A percentile compares a stretch with the other conserved stretches of the same genome.
Evolutionary conservation across 2,329 filamentous ascomycete species (phyloP).

Genomic region (Penicillium sp.): DNA sequence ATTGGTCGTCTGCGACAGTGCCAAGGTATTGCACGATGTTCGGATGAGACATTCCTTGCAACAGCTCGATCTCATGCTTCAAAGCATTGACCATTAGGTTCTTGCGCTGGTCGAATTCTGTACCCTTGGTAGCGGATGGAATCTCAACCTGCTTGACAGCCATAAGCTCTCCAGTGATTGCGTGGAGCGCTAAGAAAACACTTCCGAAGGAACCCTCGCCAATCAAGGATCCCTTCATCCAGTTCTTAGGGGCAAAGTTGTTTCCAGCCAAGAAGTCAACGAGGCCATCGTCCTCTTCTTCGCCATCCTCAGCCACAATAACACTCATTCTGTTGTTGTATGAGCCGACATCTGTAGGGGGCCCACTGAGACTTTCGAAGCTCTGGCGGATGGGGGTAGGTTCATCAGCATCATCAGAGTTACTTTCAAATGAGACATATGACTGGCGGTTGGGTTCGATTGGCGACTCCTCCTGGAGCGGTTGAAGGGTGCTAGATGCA

Average conservation of each 20-base stretch:
- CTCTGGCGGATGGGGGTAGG: constrained; percentile 75
- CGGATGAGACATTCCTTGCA: constrained; percentile 90
- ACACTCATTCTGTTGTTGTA: constrained; percentile 81
- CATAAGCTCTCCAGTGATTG: constrained; percentile 94
- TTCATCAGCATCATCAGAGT: constrained; percentile 73
- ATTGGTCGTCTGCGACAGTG: constrained; percentile 84
- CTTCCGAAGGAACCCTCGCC: constrained; percentile 96
- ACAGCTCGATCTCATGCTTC: constrained; percentile 91
- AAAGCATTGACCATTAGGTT: constrained; percentile 97
- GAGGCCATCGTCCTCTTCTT: constrained; percentile 68
- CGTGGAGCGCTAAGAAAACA: constrained; percentile 92
- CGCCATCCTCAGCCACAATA: constrained; percentile 84
- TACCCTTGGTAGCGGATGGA: constrained; percentile 75
- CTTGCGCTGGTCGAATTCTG: constrained; percentile 83
- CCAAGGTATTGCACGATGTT: constrained; percentile 99
- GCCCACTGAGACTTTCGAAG: constrained; percentile 75
- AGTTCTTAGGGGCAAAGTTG: constrained; percentile 95
- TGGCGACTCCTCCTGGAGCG: constrained; percentile 85
- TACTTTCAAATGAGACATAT: constrained; percentile 73
- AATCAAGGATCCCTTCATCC: constrained; percentile 98
- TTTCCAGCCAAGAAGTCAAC: constrained; percentile 83
- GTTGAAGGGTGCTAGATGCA: constrained; percentile 84
- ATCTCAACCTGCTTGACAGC: constrained; percentile 98
- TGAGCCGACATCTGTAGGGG: constrained; percentile 66
- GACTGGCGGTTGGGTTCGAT: constrained; percentile 89